These are phyloP conservation scores for Stereocaulon alpinum DNA, from an alignment of 495 filamentous ascomycete species.

Conservation along the genomic window DNA sequence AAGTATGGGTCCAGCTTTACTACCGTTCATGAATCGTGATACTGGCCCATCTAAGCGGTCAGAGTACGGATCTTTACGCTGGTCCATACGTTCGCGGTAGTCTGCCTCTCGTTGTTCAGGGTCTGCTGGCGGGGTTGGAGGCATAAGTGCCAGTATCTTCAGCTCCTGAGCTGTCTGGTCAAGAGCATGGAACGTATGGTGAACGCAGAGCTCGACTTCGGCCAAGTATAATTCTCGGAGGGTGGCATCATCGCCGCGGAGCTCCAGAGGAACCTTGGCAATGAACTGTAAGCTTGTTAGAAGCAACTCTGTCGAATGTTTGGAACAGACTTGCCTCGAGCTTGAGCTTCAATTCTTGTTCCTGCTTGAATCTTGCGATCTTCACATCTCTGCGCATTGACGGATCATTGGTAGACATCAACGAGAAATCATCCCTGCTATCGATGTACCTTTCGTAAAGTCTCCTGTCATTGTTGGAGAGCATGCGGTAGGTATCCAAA, in stretches of 20 bases:
- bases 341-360: slow-evolving; percentile 77
- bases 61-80: slow-evolving; percentile 45
- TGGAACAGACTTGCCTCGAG: slow-evolving; percentile 47
- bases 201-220: slow-evolving; percentile 57
- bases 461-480: slow-evolving; percentile 55
- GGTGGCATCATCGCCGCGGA: slow-evolving; percentile 66
- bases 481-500: slow-evolving; percentile 67
- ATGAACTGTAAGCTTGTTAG: slow-evolving; percentile 40
- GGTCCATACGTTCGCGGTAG: slow-evolving; percentile 35
- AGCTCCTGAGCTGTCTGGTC: slow-evolving; percentile 77
- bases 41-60: slow-evolving; percentile 64
- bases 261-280: slow-evolving; percentile 45
- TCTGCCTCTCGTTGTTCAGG: slow-evolving; percentile 26
- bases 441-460: slow-evolving; percentile 63
- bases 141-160: slow-evolving; percentile 67
- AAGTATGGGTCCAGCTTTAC: slow-evolving; percentile 64
- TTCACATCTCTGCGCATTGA: slow-evolving; percentile 67
- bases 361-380: slow-evolving; percentile 72
- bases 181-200: slow-evolving; percentile 74
- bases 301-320: background rate
- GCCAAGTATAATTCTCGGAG: slow-evolving; percentile 69
- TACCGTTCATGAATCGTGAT: slow-evolving; percentile 40
- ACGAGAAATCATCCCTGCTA: slow-evolving; percentile 54
- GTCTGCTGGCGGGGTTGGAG: slow-evolving; percentile 37
- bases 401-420: slow-evolving; percentile 58